These are phyloP conservation scores for Trichoderma sp. DNA, from an alignment of 2,329 filamentous ascomycete genomes.

Conservation along the genomic window DNA sequence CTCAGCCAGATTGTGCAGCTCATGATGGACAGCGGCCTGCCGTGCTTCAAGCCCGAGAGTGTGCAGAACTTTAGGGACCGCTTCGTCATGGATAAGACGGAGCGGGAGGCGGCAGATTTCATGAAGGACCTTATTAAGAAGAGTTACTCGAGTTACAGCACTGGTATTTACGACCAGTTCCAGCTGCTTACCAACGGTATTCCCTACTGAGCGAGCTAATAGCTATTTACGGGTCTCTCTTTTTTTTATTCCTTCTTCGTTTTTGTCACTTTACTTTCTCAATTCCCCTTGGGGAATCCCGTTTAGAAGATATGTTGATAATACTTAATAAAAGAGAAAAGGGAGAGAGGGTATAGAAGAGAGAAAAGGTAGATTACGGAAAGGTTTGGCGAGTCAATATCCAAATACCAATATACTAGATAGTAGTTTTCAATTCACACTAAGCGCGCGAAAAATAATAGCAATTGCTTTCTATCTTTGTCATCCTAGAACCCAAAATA, in stretches of 20 bases:
- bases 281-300: not conserved
- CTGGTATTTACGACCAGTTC: constrained; percentile 96
- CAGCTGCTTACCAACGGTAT: constrained; percentile 97
- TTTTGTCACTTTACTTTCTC: not conserved
- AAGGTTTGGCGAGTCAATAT: not conserved
- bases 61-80: constrained; percentile 88
- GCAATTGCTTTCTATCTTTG: not conserved
- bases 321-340: not conserved
- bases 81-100: constrained; percentile 87
- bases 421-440: not conserved
- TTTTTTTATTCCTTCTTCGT: not conserved
- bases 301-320: not conserved
- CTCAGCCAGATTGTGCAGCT: constrained; percentile 83
- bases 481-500: not conserved
- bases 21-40: constrained; percentile 94
- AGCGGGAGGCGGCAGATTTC: constrained; percentile 91
- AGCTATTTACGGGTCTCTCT: not conserved
- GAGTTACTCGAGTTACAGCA: constrained; percentile 87
- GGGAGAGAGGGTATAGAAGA: not conserved
- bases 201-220: constrained; percentile 63
- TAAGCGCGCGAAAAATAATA: not conserved
- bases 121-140: constrained; percentile 87
- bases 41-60: constrained; percentile 96
- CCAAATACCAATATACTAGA: not conserved
- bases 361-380: not conserved